A percentile compares a stretch with the other conserved stretches of the same genome.
These are phyloP conservation scores for Mycena chlorophos DNA, from an alignment of 768 basidiomycete species.

Conservation along the genomic window DNA sequence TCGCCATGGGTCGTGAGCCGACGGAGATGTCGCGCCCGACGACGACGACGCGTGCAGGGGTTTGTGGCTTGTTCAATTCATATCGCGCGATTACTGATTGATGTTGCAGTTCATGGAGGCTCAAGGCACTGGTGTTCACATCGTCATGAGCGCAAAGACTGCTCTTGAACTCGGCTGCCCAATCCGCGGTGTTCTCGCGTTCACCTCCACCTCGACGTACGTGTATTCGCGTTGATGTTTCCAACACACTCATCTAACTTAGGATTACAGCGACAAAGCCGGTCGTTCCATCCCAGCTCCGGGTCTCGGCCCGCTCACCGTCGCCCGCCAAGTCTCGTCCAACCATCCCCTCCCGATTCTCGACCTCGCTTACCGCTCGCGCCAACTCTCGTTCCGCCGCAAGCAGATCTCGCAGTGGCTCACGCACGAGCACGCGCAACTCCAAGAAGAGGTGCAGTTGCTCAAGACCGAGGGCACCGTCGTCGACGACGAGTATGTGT, in stretches of 20 bases:
- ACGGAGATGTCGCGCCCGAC: conserved; percentile 99
- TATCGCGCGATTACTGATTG: conserved; percentile 7
- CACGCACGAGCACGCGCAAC: conserved; percentile 79
- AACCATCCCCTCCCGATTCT: conserved; percentile 80
- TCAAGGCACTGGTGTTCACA: conserved; percentile 94
- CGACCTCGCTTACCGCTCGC: conserved; percentile 83
- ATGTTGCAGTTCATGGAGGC: conserved; percentile 85
- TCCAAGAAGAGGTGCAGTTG: conserved; percentile 74
- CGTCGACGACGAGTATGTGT: conserved; percentile 67
- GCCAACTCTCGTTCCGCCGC: conserved; percentile 95
- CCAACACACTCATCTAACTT: conserved; percentile 6
- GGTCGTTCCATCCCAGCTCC: conserved; percentile 98
- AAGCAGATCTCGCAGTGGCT: conserved; percentile 95
- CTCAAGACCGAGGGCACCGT: conserved; percentile 53
- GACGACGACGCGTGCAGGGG: conserved; percentile 92
- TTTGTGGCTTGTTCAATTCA: conserved; percentile 39
- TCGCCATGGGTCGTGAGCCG: conserved; percentile 98
- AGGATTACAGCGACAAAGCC: conserved; percentile 90
- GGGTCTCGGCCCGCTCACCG: conserved; percentile 86
- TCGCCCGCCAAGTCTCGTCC: conserved; percentile 82
- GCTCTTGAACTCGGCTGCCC: conserved; percentile 92
- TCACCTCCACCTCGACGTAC: conserved; percentile 94
- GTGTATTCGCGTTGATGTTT: conserved; percentile 29
- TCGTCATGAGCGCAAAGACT: conserved; percentile 95
- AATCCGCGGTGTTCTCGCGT: conserved; percentile 90